Evolutionary conservation across 2,329 filamentous ascomycete species (phyloP).

Genomic region (Waltergamsia citrina): DNA sequence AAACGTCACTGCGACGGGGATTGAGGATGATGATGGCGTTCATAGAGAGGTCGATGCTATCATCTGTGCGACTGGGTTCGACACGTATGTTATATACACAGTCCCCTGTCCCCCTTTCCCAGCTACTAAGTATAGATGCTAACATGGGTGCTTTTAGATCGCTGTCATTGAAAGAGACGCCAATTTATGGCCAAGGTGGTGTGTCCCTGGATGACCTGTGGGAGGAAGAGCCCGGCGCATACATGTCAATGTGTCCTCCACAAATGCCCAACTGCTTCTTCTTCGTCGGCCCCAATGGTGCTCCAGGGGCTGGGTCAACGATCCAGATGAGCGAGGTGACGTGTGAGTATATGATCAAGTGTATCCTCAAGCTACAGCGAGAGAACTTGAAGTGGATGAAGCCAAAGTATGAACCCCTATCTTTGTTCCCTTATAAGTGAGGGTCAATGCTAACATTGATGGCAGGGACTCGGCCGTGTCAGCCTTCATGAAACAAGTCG

Average conservation of each 20-base stretch:
- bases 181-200: conserved; percentile 32
- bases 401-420: conserved; percentile 19
- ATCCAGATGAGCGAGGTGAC: conserved; percentile 42
- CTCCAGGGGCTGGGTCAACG: conserved; percentile 38
- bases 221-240: conserved; percentile 27
- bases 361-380: conserved; percentile 36
- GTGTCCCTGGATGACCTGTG: conserved; percentile 38
- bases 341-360: conserved; percentile 38
- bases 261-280: conserved; percentile 31
- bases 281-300: conserved; percentile 20
- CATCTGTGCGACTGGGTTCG: conserved; percentile 45
- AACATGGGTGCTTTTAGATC: conserved; percentile 2
- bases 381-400: conserved; percentile 22
- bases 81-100: conserved; percentile 22
- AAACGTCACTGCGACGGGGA: conserved; percentile 34
- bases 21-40: conserved; percentile 35
- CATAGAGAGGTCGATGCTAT: conserved; percentile 41
- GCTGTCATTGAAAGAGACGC: conserved; percentile 8
- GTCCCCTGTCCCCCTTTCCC: too few species aligned
- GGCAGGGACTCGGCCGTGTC: conserved; percentile 9
- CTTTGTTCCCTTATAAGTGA: background rate
- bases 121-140: conserved; percentile 34
- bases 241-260: conserved; percentile 40
- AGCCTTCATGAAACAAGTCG: conserved; percentile 40
- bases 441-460: background rate